Base-by-base conservation (phyloP, 805 yeast genomes). In the Torulaspora microellipsoides region DNA sequence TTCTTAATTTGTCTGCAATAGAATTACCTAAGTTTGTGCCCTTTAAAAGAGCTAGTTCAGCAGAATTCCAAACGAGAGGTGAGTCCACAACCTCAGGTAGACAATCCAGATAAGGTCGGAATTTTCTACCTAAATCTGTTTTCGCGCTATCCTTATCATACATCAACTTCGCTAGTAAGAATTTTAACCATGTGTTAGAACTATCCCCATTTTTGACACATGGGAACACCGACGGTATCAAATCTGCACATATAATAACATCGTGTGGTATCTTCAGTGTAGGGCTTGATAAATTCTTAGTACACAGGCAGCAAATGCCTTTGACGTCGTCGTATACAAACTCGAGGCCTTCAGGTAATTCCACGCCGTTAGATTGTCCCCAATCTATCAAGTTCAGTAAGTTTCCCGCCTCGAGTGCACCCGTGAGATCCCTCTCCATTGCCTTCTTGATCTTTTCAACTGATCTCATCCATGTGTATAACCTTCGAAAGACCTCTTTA, bases 1-100 rank as follows among this genome's bases (percentile, higher is more conserved):
- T 51, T 1, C 59, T 53, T 31, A 78, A 59, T 43, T 77, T 77
- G 6, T 71, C 74, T 2, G 65, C 61, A 13, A 83, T 54, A 0
- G 87, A 77, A 20, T 73, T 73, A 2, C 80, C 81, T 20, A 69
- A 43, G 54, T 88, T 88, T 0, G 95, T 83, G 1, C 85, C 85
- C 17, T 71, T 66, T n/a, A 89, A 59, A 23, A 70, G 57, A 17
- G 64, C 57, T 46, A 74, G 66, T 38, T 85, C 90, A 3, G 58
- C 60, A 0, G 73, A 64, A 32, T 65, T 69, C 87, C 89, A 89
- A 46, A 75, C 72, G 37, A 76, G 73, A 1, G 95, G 90, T 5
- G 82, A 65, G 9, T 65, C 70, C 7, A 77, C 74, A 1, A 55
- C 59, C 7, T 37, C 37, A 1, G 87, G 86, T 20, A 81, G 57